These are phyloP conservation scores for Ascosphaera apis DNA, from an alignment of 2,329 filamentous ascomycete genomes.

Conservation along the genomic window DNA sequence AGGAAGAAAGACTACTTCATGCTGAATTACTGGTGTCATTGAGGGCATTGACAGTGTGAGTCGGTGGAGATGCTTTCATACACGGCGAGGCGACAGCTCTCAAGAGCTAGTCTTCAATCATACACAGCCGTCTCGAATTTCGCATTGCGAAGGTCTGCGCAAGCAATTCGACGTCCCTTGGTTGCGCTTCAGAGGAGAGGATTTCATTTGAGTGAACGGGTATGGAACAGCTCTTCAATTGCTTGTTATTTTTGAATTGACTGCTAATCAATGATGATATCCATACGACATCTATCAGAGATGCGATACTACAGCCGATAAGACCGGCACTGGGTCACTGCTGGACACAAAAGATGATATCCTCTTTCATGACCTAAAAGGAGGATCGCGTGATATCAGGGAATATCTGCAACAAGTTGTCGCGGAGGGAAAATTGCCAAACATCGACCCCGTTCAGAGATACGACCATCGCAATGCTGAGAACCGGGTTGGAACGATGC, in stretches of 20 bases:
- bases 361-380: not conserved
- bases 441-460: slow-evolving; percentile 7
- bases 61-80: slow-evolving; percentile 2
- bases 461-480: not conserved
- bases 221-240: not conserved
- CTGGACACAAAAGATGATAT: slow-evolving; percentile 1
- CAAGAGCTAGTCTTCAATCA: not conserved
- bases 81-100: not conserved
- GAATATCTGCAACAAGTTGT: not conserved
- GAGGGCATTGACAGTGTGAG: too few species aligned
- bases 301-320: not conserved
- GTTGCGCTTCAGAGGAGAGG: not conserved
- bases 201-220: not conserved
- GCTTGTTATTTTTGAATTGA: not conserved
- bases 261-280: not conserved
- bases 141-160: not conserved
- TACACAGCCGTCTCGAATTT: not conserved
- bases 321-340: not conserved
- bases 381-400: not conserved
- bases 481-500: slow-evolving; percentile 4
- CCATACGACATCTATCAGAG: not conserved
- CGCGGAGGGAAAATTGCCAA: slow-evolving; percentile 4
- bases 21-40: too few species aligned
- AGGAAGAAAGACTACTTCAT: too few species aligned
- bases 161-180: not conserved